A percentile compares a stretch with the other conserved stretches of the same genome.
phyloP scores from a whole-genome alignment of 2,329 filamentous ascomycete genomes.

The Rhinocladiella similis region DNA sequence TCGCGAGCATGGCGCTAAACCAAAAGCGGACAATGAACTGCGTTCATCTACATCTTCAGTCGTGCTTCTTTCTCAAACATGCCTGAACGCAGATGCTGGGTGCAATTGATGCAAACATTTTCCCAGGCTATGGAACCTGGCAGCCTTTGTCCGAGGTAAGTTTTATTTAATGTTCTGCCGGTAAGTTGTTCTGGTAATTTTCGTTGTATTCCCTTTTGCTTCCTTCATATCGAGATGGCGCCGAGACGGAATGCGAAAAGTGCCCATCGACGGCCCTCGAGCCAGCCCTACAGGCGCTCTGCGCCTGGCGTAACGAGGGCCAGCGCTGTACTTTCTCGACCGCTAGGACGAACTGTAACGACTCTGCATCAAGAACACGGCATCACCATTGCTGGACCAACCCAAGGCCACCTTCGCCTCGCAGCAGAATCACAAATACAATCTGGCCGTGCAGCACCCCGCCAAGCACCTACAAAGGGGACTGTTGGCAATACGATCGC shows the following conservation, averaged over 20 bases:
- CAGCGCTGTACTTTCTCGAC: not conserved
- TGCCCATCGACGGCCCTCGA: not conserved
- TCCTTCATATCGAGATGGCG: not conserved
- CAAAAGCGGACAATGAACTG: not conserved
- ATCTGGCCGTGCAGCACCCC: not conserved
- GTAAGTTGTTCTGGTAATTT: not conserved
- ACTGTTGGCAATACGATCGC: not conserved
- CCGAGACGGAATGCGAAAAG: not conserved
- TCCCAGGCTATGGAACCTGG: not conserved
- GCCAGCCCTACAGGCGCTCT: not conserved
- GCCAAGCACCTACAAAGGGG: not conserved
- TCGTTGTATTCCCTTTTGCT: not conserved
- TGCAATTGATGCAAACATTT: not conserved
- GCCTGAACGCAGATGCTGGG: not conserved
- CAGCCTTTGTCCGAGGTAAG: slow-evolving; percentile 1
- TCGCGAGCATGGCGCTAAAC: not conserved
- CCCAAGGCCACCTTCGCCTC: not conserved
- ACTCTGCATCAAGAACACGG: not conserved
- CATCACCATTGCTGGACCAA: not conserved
- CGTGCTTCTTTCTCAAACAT: not conserved
- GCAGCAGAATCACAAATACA: not conserved
- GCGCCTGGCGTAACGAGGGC: not conserved
- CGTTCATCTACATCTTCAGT: not conserved
- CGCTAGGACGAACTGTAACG: not conserved
- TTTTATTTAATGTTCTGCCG: not conserved